Evolutionary conservation across 495 filamentous ascomycete species (phyloP).

Genomic region (Podospora fimiseda): DNA sequence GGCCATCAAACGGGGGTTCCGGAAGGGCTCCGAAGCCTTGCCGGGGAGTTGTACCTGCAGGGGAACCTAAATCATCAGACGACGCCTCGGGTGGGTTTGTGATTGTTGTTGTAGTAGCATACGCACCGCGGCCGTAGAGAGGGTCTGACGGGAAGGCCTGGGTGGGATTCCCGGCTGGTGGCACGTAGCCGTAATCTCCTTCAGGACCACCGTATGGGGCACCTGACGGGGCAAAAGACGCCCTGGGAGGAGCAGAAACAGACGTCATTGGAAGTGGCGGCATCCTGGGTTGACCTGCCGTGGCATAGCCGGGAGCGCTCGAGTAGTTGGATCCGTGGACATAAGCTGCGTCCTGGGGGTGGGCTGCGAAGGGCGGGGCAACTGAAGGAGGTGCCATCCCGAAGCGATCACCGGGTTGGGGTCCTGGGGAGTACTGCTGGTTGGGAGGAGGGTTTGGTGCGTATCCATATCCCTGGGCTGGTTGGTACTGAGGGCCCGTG

Average conservation of each 20-base stretch:
- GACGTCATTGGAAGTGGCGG: conserved; percentile 18
- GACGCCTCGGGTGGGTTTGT: conserved; percentile 22
- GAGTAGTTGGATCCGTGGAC: conserved; percentile 23
- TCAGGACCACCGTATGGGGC: conserved; percentile 22
- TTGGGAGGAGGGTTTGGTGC: conserved; percentile 14
- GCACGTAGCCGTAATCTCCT: conserved; percentile 30
- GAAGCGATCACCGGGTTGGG: conserved; percentile 25
- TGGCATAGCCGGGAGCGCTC: conserved; percentile 15
- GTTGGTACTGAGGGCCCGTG: conserved; percentile 14
- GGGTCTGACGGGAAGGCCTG: conserved; percentile 38
- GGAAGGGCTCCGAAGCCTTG: conserved; percentile 30
- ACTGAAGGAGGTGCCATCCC: conserved; percentile 22
- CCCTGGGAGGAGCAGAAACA: conserved; percentile 18
- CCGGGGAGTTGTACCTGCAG: conserved; percentile 38
- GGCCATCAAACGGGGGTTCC: conserved; percentile 26
- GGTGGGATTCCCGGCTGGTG: conserved; percentile 23
- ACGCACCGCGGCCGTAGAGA: conserved; percentile 47
- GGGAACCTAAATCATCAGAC: conserved; percentile 49
- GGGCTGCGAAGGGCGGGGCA: conserved; percentile 3
- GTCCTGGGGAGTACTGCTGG: conserved; percentile 25
- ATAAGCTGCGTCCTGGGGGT: conserved; percentile 17
- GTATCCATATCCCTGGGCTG: conserved; percentile 15
- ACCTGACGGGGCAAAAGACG: conserved; percentile 10
- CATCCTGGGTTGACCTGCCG: conserved; percentile 18
- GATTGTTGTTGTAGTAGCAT: conserved; percentile 24